A percentile compares a stretch with the other conserved stretches of the same genome.
phyloP scores from a whole-genome alignment of 345 rosid genomes.

The Salix arbutifolia region DNA sequence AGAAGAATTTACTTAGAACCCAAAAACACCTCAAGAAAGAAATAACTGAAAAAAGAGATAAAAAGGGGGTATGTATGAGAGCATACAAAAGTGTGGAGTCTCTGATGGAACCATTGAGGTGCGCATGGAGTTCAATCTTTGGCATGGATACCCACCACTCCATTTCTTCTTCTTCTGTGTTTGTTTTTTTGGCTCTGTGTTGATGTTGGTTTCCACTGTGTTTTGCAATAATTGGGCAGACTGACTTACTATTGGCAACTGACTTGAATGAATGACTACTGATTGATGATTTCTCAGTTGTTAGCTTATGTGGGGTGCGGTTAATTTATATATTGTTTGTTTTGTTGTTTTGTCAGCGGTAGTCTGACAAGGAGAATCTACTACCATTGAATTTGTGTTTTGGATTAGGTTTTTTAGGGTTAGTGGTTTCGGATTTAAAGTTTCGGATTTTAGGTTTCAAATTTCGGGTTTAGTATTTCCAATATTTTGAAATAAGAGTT shows the following conservation, averaged over 20 bases:
- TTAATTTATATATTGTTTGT: too few relatives aligned
- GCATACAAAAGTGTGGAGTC: slow-evolving; percentile 78
- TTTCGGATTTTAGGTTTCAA: too few relatives aligned
- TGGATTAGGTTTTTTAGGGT: too few relatives aligned
- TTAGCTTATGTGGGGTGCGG: too few relatives aligned
- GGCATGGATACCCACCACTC: slow-evolving; percentile 70
- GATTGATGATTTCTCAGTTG: too few relatives aligned
- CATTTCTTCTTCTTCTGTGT: slow-evolving; percentile 27
- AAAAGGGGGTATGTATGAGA: not conserved
- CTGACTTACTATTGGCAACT: not conserved
- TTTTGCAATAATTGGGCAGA: not conserved
- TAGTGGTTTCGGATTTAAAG: too few relatives aligned
- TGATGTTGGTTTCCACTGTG: not conserved
- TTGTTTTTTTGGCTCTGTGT: not conserved
- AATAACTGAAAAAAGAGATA: not conserved
- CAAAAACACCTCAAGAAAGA: not conserved
- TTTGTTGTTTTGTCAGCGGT: too few relatives aligned
- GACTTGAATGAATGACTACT: too few relatives aligned
- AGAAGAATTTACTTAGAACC: not conserved
- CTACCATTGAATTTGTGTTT: too few relatives aligned
- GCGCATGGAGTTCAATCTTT: slow-evolving; percentile 95
- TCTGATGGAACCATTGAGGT: slow-evolving; percentile 93
- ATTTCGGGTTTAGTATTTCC: too few relatives aligned
- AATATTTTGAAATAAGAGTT: too few relatives aligned
- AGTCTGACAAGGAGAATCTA: too few relatives aligned